Conservation (phyloP, 139 green algal genomes). For the Coelastrella sp. region DNA sequence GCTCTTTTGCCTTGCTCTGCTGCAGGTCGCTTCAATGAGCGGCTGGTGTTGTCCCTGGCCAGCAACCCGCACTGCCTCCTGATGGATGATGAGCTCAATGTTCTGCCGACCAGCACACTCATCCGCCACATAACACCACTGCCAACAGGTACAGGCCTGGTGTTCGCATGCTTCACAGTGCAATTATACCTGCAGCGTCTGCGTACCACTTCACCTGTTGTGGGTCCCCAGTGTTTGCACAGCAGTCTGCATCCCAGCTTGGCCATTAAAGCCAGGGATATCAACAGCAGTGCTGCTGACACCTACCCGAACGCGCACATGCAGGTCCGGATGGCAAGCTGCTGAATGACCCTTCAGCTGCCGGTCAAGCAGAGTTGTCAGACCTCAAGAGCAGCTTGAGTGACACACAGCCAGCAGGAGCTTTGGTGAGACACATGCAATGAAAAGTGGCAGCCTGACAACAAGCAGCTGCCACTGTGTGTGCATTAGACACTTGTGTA, state of each 20-base stretch:
- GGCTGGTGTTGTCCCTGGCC: constrained; percentile 95
- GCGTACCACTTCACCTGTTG: no score
- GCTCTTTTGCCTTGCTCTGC: neutral
- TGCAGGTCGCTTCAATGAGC: constrained; percentile 96
- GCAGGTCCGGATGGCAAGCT: constrained; percentile 61
- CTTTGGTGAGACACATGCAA: neutral
- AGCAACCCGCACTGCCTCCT: constrained; percentile 87
- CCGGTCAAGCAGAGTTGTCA: constrained; percentile 76
- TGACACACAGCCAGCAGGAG: constrained; percentile 78
- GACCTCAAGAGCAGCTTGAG: constrained; percentile 85
- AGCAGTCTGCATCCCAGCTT: neutral
- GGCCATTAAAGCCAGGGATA: constrained; percentile 49
- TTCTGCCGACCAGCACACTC: constrained; percentile 92
- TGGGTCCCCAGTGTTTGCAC: no score
- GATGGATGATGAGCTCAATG: constrained; percentile 99
- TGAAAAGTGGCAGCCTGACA: neutral
- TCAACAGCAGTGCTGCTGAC: constrained; percentile 43
- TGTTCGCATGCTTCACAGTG: no score
- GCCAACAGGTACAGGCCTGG: neutral
- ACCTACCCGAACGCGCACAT: neutral
- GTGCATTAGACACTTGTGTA: no score
- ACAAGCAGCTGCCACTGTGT: neutral
- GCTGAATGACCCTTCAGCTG: constrained; percentile 55
- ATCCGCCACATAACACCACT: constrained; percentile 44
- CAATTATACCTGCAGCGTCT: no score